These are phyloP conservation scores for Letharia columbiana DNA, from an alignment of 495 filamentous ascomycete genomes.

Conservation along the genomic window DNA sequence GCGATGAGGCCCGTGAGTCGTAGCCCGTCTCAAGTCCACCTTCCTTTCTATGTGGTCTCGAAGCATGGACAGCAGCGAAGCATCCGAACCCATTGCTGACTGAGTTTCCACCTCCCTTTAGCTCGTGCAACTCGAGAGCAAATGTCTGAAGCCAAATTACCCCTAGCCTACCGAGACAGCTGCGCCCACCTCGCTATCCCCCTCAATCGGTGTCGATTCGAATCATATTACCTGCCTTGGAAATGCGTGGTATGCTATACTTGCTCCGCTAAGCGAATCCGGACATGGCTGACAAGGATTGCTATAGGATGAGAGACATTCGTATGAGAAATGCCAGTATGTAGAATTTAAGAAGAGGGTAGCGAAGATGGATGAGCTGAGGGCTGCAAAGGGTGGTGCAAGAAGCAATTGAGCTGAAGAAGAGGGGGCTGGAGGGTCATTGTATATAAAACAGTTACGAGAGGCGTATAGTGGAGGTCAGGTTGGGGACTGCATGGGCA, in stretches of 20 bases:
- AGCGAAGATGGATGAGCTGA: constrained; percentile 94
- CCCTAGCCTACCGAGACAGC: constrained; percentile 83
- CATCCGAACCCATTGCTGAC: constrained; percentile 1
- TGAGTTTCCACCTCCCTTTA: neutral
- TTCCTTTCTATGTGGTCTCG: neutral
- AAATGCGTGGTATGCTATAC: constrained; percentile 78
- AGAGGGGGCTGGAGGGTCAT: neutral
- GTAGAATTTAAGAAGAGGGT: constrained; percentile 97
- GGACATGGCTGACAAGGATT: constrained; percentile 2
- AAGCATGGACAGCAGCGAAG: neutral
- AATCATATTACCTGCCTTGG: constrained; percentile 93
- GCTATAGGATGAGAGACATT: constrained; percentile 79
- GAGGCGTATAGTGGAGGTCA: neutral
- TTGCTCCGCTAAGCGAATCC: neutral
- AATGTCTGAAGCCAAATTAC: constrained; percentile 86
- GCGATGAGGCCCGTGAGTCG: constrained; percentile 37
- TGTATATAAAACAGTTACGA: neutral
- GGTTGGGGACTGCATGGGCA: neutral
- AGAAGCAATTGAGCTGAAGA: constrained; percentile 65
- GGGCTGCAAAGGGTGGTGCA: constrained; percentile 73
- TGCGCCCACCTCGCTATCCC: constrained; percentile 92
- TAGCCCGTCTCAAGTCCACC: constrained; percentile 20
- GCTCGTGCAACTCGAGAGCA: constrained; percentile 70
- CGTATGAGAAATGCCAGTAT: constrained; percentile 99
- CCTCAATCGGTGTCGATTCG: constrained; percentile 85